Evolutionary conservation across 805 yeast genomes (phyloP), one percentile per base, ranked within the genome.

Genomic region (Candida nemodendra): DNA sequence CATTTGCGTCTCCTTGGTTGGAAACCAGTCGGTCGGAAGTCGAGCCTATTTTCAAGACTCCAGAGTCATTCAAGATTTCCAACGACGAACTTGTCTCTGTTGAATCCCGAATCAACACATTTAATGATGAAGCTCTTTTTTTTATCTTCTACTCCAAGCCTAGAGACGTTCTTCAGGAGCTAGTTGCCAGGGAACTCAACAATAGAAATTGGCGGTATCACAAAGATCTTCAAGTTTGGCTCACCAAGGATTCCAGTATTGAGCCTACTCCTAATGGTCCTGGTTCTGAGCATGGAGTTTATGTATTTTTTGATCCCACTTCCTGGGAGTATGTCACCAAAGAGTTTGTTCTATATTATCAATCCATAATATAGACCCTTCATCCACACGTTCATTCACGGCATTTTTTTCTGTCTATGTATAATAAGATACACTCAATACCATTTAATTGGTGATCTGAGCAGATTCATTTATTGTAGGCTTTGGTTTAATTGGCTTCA

Each of bases 161-260:
- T 4, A 80, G 88, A 38, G 97, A 93, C 58, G 79, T 88, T 4
- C 69, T 91, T 59, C 99, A 93, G 62, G 99, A 93, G 59, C 76
- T 89, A 39, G 95, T 95, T 4, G 95, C 97, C 5, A 72, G 91
- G 42, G 98, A 91, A 61, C 74, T 93, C 50, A 87, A 88, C 53
- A 80, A 80, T 45, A 74, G 99, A 53, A 93, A 91, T 64, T 93
- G 99, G 99, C 76, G 98, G 50, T 93, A 86, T 57, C 99, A 93
- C 65, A 91, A 89, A 65, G 95, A 88, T 44, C 74, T 93, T 39
- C 95, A 90, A 66, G 89, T 93, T 35, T 93, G 99, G 99, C 68
- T 93, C 42, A 93, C 99, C 9, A 93, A 93, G 62, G 96, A 89
- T 54, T 85, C 95, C 19, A 78, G 79, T 52, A 80, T 81, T 44